Evolutionary conservation across 2,329 filamentous ascomycete genomes (phyloP), one percentile per base, ranked within the genome.

Genomic region (Apiospora pterosperma): DNA sequence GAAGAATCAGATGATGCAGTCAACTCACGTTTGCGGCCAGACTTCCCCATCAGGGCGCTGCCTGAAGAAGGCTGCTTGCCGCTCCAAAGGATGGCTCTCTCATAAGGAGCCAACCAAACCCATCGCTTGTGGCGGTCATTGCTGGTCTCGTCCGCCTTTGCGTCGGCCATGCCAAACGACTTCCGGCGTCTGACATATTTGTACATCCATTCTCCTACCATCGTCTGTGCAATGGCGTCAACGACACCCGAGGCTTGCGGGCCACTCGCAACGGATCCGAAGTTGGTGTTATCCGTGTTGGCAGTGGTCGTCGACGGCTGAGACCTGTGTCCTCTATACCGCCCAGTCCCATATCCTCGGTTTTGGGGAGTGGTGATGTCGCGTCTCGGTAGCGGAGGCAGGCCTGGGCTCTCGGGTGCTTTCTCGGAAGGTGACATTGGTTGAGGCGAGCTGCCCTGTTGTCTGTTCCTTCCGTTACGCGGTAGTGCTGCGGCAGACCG

Each of bases 81-180:
- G 78, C 95, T 97, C 96, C 96, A 99, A 77, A 99, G 92, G 66
- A 99, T 95, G 14, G 95, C 91, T 67, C 94, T 86, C 78, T 99
- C 96, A 74, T 99, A 98, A 3, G 96, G 96, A 21, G 95, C 96
- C 68, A 99, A 86, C 96, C 96, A 99, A 2, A 99, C 96, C 96
- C 96, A 99, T 76, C 96, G 87, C 80, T 94, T 97, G 76, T 99
- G 96, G 36, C 96, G 91, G 69, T 91, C 89, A 68, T 88, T 89
- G 77, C 92, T 89, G 67, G 84, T 90, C 67, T 91, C 88, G 73
- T 93, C 89, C 67, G 88, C 85, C 69, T 85, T 87, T 28, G 81
- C 84, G 55, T 94, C 92, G 3, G 85, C 80, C 62, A 95, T 88
- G 23, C 93, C 93, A 75, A 99, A 98, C 0, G 95, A 96, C 79